Percentiles rank a stretch among this genome's conserved stretches.
phyloP scores from a whole-genome alignment of 139 green algal genomes.

The Deuterostichococcus epilithicus region DNA sequence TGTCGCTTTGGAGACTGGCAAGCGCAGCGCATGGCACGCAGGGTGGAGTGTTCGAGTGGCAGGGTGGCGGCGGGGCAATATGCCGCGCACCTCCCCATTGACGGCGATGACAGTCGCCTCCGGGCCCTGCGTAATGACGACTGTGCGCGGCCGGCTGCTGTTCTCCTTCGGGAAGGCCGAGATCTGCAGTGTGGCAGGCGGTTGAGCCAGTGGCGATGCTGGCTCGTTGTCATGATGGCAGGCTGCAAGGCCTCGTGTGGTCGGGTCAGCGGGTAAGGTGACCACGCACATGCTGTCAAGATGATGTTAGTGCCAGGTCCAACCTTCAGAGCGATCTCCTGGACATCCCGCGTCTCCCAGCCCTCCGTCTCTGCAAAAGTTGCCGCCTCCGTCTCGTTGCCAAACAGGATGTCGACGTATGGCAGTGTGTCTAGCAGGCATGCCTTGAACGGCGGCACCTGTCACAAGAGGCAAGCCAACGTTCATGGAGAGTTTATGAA shows the following conservation, averaged over 20 bases:
- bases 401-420: slow-evolving; percentile 95
- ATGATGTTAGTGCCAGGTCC: background rate
- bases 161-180: slow-evolving; percentile 78
- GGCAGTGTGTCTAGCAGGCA: slow-evolving; percentile 75
- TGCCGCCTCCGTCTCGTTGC: slow-evolving; percentile 93
- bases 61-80: no score
- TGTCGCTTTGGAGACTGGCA: no score
- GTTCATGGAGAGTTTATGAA: no score
- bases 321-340: slow-evolving; percentile 83
- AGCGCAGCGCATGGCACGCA: no score
- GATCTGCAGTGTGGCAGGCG: slow-evolving; percentile 69
- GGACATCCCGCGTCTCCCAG: slow-evolving; percentile 80
- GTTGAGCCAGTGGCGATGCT: no score
- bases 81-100: slow-evolving; percentile 57
- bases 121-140: slow-evolving; percentile 93
- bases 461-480: no score
- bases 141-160: slow-evolving; percentile 63
- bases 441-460: slow-evolving; percentile 88
- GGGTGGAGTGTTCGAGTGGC: slow-evolving; percentile 4
- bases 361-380: slow-evolving; percentile 89
- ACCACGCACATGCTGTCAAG: no score
- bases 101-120: slow-evolving; percentile 85
- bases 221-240: no score
- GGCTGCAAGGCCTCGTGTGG: no score
- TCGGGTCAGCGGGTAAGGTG: no score